These are phyloP conservation scores for Scalesia atractyloides DNA, from an alignment of 129 eudicot genomes.

Conservation along the genomic window DNA sequence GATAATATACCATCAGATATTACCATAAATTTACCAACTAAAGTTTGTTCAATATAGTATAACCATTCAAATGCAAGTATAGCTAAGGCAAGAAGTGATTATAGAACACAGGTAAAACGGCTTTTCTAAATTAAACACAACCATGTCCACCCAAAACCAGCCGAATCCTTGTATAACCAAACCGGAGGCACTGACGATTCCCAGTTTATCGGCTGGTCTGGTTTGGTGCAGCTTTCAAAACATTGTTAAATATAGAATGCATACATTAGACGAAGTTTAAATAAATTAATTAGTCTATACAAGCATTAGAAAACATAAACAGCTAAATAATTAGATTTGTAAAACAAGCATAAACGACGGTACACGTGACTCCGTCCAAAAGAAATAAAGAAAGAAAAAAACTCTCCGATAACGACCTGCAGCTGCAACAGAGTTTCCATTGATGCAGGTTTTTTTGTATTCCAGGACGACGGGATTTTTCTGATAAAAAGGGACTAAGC, in stretches of 20 bases:
- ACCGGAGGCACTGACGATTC: background rate
- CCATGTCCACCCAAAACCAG: background rate
- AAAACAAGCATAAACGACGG: constrained; percentile 33
- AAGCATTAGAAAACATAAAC: constrained; percentile 21
- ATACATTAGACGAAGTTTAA: background rate
- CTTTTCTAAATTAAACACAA: too few species aligned
- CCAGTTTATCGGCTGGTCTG: background rate
- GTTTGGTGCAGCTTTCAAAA: background rate
- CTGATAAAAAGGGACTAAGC: constrained; percentile 24
- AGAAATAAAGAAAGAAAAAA: constrained; percentile 15
- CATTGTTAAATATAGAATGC: background rate
- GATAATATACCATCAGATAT: too few species aligned
- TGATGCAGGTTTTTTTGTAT: constrained; percentile 39
- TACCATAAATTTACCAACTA: too few species aligned
- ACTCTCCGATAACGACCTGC: constrained; percentile 31
- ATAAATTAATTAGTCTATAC: constrained; percentile 34
- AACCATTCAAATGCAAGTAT: too few species aligned
- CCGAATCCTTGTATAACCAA: background rate
- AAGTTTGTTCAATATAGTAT: too few species aligned
- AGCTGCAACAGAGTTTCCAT: constrained; percentile 41
- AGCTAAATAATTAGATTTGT: constrained; percentile 20
- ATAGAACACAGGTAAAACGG: too few species aligned
- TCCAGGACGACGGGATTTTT: constrained; percentile 29
- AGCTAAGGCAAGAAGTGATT: too few species aligned
- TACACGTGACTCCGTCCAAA: constrained; percentile 26